Conservation (phyloP, 2,329 filamentous ascomycete genomes). For the Trichophyton mentagrophytes region DNA sequence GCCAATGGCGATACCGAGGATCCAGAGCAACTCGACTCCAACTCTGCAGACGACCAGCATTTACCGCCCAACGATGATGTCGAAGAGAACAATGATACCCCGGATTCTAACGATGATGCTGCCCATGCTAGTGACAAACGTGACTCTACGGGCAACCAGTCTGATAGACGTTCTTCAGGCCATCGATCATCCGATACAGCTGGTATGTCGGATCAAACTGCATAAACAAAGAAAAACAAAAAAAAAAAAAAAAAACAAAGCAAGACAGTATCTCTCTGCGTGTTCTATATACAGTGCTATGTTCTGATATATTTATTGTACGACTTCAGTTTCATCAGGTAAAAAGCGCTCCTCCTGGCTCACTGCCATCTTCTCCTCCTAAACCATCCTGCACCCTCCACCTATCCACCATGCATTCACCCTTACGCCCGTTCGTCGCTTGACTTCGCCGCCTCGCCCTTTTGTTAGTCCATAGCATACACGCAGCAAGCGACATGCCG, state of each 20-base stretch:
- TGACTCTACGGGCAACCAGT: neutral
- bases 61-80: neutral
- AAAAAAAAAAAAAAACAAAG: too few relatives aligned
- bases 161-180: neutral
- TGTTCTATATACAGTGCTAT: constrained; percentile 1
- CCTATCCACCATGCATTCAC: too few relatives aligned
- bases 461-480: neutral
- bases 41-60: neutral
- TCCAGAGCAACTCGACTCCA: neutral
- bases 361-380: constrained; percentile 10
- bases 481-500: neutral
- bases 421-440: too few relatives aligned
- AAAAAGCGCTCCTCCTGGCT: constrained; percentile 16
- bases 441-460: too few relatives aligned
- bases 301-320: neutral
- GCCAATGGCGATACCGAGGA: neutral
- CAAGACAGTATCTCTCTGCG: neutral
- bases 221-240: neutral
- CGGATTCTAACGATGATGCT: neutral
- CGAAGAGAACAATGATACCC: constrained; percentile 1
- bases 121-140: neutral
- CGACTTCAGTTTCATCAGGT: constrained; percentile 10
- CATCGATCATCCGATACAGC: constrained; percentile 9
- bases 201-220: constrained; percentile 11
- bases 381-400: neutral